A percentile compares a stretch with the other conserved stretches of the same genome.
phyloP scores from a whole-genome alignment of 441 rosid genomes.

The Mallotus repandus region DNA sequence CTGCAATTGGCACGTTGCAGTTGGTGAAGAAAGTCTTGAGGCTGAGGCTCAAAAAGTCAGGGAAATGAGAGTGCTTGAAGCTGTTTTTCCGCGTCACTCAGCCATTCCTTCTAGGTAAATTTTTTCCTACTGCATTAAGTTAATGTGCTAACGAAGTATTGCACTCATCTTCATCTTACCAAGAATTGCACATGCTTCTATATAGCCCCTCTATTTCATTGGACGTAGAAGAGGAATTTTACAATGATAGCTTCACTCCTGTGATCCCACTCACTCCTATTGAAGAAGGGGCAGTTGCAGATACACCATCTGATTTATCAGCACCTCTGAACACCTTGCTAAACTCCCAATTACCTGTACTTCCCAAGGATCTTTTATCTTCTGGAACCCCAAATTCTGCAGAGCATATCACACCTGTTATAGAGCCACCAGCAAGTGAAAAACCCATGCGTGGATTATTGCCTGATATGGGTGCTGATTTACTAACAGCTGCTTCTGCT shows the following conservation, averaged over 20 bases:
- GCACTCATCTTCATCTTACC: not conserved
- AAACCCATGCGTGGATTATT: conserved; percentile 18
- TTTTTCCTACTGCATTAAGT: not conserved
- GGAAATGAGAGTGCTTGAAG: conserved; percentile 82
- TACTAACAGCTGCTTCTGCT: conserved; percentile 42
- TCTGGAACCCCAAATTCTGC: conserved; percentile 22
- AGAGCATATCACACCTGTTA: not conserved
- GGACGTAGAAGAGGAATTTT: conserved; percentile 34
- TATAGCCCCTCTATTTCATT: conserved; percentile 51
- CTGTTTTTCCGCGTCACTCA: conserved; percentile 72
- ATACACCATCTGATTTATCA: conserved; percentile 22
- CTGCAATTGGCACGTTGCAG: conserved; percentile 61
- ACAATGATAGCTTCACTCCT: conserved; percentile 55
- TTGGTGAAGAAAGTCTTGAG: conserved; percentile 84
- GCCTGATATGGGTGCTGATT: conserved; percentile 31
- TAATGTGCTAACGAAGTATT: not conserved
- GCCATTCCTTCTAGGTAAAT: conserved; percentile 71
- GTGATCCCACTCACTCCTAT: conserved; percentile 50
- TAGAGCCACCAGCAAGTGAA: conserved; percentile 6
- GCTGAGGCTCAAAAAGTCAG: conserved; percentile 58
- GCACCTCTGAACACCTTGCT: conserved; percentile 6
- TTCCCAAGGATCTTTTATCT: conserved; percentile 16
- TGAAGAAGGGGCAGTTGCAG: conserved; percentile 44
- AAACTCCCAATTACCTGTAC: conserved; percentile 9
- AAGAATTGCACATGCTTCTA: conserved; percentile 15